Evolutionary conservation across 257 asterid species (phyloP), one percentile per base, ranked within the genome.

Genomic region (Nicotiana benthamiana): DNA sequence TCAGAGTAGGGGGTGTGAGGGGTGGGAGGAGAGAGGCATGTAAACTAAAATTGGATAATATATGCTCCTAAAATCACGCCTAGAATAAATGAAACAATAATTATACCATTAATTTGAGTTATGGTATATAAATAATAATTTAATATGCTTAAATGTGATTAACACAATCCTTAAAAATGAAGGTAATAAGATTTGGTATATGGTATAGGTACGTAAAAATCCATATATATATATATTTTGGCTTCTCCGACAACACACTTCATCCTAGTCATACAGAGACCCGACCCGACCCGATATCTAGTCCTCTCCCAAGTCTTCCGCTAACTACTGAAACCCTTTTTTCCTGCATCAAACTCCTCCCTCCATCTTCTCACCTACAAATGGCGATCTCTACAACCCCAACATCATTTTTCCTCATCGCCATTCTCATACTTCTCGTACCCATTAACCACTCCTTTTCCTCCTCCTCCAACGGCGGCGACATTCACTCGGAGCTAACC

Each of bases 361-460:
- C 79, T 48, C 7, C 9, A 26, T 70, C 1, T 70, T 70, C 13
- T 30, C 13, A 6, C 3, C 59, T 52, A 40, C 40, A 24, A 60
- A 77, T 77, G 81, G 74, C 70, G 74, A 60, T 59, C 36, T 36
- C 81, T 34, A 57, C 26, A 72, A 72, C 4, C 4, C 63, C 27
- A n/a, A 7, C 13, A 18, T n/a, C 9, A 27, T 7, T 57, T 3
- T 59, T 22, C 12, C 79, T 74, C 15, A 74, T 70, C 59, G 11
- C 77, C 57, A 40, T 68, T 18, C 9, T 77, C 1, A 34, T 77
- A 6, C 36, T 77, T 20, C 77, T 70, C 1, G 12, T 40, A 13
- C 60, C 70, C 9, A 0, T 11, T 3, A 56, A 34, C 66, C 9
- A n/a, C 34, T 77, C 80, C 3, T 75, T 60, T 77, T 57, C 65